Evolutionary conservation across 805 yeast species (phyloP), one percentile per base, ranked within the genome.

Genomic region (Candida berthetii): DNA sequence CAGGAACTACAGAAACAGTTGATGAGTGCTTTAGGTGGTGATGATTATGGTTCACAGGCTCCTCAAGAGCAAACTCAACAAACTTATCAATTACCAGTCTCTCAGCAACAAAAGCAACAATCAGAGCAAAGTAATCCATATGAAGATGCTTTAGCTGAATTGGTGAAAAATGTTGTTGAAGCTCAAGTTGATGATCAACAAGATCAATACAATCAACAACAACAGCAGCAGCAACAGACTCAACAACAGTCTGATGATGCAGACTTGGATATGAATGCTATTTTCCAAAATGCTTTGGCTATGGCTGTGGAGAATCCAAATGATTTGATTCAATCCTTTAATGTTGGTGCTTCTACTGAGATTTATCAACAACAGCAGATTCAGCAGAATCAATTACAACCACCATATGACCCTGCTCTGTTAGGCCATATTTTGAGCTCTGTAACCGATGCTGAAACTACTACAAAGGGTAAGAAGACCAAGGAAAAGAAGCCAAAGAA

Each of bases 281-380:
- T 84, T 48, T 72, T 84, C 70, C 87, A 81, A 48, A 82, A 82
- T 61, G 93, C 91, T 1, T 72, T 84, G 64, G 76, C 76, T 37
- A 71, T 85, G 82, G 93, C 90, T 0, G 77, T 79, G 69, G 82
- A 77, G 45, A 77, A 80, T 45, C 83, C 83, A 13, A 61, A 53
- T 16, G 55, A 62, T 11, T 45, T 48, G 56, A 58, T 52, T 59
- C 74, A 60, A 52, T 71, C 52, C 54, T 68, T 62, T 61, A 55
- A 54, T 41, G 48, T 61, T 18, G 53, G 48, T 4, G 52, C 48
- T 46, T 42, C 50, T 33, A 53, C 54, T 35, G 48, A 49, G 19
- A 51, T 55, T 14, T 54, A 55, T 7, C 54, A 48, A 36, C 56
- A 55, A 36, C 29, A 49, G 44, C 15, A 43, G 34, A 31, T 14